phyloP scores from a whole-genome alignment of 176 grass and related monocot genomes.

The Thinopyrum elongatum region DNA sequence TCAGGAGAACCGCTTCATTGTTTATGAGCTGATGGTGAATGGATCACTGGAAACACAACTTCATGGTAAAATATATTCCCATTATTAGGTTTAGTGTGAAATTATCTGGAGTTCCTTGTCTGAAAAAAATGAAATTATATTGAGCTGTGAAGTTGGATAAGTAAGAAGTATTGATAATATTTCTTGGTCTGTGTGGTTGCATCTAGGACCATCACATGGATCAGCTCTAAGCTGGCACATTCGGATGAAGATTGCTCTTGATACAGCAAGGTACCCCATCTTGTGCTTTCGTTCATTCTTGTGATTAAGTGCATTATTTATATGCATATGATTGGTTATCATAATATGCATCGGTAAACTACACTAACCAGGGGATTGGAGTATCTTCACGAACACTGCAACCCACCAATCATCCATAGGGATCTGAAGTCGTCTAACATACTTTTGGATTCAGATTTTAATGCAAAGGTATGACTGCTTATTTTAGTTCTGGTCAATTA shows the following conservation, averaged over 20 bases:
- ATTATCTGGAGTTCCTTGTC: background rate
- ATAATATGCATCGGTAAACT: conserved; percentile 32
- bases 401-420: conserved; percentile 87
- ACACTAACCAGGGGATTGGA: conserved; percentile 81
- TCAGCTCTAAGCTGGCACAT: conserved; percentile 85
- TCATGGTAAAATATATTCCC: conserved; percentile 53
- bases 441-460: conserved; percentile 89
- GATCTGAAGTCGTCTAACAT: conserved; percentile 96
- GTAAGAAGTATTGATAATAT: background rate
- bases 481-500: conserved; percentile 18
- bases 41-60: conserved; percentile 84
- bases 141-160: background rate
- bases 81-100: background rate
- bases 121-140: background rate
- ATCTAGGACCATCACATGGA: conserved; percentile 78
- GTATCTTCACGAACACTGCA: conserved; percentile 94
- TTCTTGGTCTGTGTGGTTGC: conserved; percentile 10
- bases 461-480: conserved; percentile 69
- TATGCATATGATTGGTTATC: conserved; percentile 13
- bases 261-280: conserved; percentile 81
- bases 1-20: conserved; percentile 55
- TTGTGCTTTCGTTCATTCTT: conserved; percentile 1
- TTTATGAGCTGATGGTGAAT: conserved; percentile 92
- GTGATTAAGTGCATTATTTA: background rate
- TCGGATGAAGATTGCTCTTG: conserved; percentile 97